A percentile compares a stretch with the other conserved stretches of the same genome.
phyloP scores from a whole-genome alignment of 139 green algal species.

The Picocystis salinarum region DNA sequence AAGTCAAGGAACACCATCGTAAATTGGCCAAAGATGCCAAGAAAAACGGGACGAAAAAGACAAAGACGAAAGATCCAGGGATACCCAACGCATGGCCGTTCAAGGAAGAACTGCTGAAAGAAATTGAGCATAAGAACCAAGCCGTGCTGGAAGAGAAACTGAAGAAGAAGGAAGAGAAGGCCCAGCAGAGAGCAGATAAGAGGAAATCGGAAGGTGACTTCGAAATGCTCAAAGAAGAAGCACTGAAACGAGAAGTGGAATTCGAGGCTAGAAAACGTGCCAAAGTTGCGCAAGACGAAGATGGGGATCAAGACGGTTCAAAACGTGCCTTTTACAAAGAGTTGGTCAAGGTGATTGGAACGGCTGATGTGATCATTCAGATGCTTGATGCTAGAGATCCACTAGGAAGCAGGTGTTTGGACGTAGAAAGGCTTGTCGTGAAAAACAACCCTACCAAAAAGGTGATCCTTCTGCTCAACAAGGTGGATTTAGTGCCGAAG shows the following conservation, averaged over 20 bases:
- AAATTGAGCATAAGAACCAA: conserved; percentile 36
- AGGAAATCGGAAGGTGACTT: no score
- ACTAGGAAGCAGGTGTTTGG: conserved; percentile 60
- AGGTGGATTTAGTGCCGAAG: conserved; percentile 80
- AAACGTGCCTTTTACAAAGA: conserved; percentile 81
- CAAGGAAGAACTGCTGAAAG: conserved; percentile 78
- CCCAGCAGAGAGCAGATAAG: conserved; percentile 1
- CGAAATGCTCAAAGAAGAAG: no score
- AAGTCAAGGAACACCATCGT: conserved; percentile 65
- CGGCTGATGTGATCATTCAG: conserved; percentile 76
- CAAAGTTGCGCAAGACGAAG: no score
- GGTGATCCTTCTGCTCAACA: conserved; percentile 95
- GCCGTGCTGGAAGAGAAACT: conserved; percentile 50
- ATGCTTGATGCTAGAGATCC: conserved; percentile 92
- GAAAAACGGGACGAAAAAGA: conserved; percentile 38
- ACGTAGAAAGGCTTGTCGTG: conserved; percentile 80
- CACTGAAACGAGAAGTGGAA: neutral
- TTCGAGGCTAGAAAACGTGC: conserved; percentile 6
- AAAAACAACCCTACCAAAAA: conserved; percentile 57
- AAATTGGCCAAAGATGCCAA: conserved; percentile 64
- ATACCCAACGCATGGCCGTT: conserved; percentile 83
- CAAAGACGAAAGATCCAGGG: conserved; percentile 64
- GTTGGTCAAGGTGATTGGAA: conserved; percentile 80
- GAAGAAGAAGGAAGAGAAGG: conserved; percentile 26
- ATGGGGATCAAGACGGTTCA: conserved; percentile 35